Evolutionary conservation across 352 stramenopile genomes (phyloP).

Genomic region (Phytopythium vexans): DNA sequence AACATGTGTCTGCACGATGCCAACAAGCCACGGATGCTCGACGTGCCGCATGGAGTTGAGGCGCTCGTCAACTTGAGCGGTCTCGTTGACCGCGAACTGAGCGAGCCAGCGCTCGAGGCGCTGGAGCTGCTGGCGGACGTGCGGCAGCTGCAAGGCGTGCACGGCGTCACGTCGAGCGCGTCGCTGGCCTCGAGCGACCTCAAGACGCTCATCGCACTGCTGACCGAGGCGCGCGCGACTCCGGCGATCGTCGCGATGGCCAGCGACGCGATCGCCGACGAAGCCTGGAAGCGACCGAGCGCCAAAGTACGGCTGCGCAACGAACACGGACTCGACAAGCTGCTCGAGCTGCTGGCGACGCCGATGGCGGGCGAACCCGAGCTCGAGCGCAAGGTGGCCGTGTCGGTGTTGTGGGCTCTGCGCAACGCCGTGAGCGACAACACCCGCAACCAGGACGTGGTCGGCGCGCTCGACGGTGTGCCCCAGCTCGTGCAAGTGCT

Average conservation of each 20-base stretch:
- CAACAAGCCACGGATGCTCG: constrained; percentile 77
- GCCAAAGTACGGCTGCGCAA: constrained; percentile 61
- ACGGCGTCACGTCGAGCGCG: constrained; percentile 22
- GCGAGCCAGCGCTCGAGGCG: constrained; percentile 65
- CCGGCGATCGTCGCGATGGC: constrained; percentile 62
- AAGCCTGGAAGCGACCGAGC: constrained; percentile 64
- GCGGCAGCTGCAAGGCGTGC: constrained; percentile 32
- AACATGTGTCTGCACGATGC: constrained; percentile 84
- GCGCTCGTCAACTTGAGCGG: constrained; percentile 77
- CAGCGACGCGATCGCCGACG: constrained; percentile 75
- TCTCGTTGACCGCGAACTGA: constrained; percentile 49
- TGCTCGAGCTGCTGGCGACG: constrained; percentile 44
- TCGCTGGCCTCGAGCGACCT: constrained; percentile 37
- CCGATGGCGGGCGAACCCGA: constrained; percentile 15
- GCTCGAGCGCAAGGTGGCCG: constrained; percentile 21
- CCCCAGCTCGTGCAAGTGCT: constrained; percentile 42
- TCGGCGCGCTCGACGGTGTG: constrained; percentile 49
- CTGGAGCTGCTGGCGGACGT: constrained; percentile 79
- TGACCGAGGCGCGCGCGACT: constrained; percentile 40
- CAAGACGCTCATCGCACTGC: constrained; percentile 65
- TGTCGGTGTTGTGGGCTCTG: constrained; percentile 69
- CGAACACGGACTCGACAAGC: constrained; percentile 58
- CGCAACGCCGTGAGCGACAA: constrained; percentile 58
- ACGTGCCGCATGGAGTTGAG: constrained; percentile 72
- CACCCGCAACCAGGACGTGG: constrained; percentile 56